Percentiles rank a stretch among this genome's conserved stretches.
phyloP scores from a whole-genome alignment of 2,329 filamentous ascomycete species.

The Pseudonectria foliicola region DNA sequence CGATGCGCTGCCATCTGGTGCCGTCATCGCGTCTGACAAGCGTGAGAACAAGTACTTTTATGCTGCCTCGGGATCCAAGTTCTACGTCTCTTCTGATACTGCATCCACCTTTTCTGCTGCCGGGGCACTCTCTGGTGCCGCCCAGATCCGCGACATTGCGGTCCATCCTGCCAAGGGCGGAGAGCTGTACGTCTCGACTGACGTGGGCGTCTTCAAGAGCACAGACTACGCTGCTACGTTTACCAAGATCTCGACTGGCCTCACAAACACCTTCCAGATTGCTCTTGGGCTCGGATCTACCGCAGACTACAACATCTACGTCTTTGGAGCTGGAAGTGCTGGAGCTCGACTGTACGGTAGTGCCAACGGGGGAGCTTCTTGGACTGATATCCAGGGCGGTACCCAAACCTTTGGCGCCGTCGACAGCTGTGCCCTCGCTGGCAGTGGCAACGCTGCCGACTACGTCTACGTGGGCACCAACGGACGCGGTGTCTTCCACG shows the following conservation, averaged over 20 bases:
- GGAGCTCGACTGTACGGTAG: conserved; percentile 40
- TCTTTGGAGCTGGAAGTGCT: conserved; percentile 35
- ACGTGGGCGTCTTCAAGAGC: conserved; percentile 47
- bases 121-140: conserved; percentile 31
- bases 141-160: conserved; percentile 47
- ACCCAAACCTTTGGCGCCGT: conserved; percentile 38
- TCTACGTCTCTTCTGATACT: conserved; percentile 45
- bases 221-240: conserved; percentile 45
- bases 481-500: conserved; percentile 38
- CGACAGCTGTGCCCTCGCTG: conserved; percentile 31
- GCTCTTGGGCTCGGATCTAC: conserved; percentile 35
- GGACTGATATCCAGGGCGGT: conserved; percentile 40
- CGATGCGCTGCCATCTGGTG: conserved; percentile 35
- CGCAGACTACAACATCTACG: conserved; percentile 39
- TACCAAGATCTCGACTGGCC: conserved; percentile 26
- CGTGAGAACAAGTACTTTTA: conserved; percentile 46
- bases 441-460: conserved; percentile 38
- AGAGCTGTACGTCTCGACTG: conserved; percentile 52
- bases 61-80: conserved; percentile 35
- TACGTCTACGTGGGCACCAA: conserved; percentile 45
- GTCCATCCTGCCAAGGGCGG: conserved; percentile 50
- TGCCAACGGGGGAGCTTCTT: conserved; percentile 34
- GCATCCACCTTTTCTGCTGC: conserved; percentile 38
- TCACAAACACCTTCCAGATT: conserved; percentile 36
- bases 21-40: conserved; percentile 49